These are phyloP conservation scores for Tricholoma hemisulphureum DNA, from an alignment of 768 basidiomycete species.

Conservation along the genomic window DNA sequence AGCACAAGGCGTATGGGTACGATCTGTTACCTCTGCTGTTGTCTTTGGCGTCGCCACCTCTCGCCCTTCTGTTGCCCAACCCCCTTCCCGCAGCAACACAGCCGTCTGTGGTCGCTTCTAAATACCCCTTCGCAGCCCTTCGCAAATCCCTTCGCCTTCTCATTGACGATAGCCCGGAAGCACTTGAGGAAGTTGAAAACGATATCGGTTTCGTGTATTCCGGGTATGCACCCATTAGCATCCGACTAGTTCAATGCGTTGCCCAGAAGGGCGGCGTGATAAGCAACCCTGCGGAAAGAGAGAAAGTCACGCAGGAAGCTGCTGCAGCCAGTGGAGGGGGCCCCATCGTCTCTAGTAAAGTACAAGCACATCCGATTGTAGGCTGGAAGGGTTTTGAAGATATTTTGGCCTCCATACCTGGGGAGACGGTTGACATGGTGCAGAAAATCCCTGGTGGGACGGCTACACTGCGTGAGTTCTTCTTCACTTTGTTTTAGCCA, in stretches of 20 bases:
- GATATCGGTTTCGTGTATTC: constrained; percentile 97
- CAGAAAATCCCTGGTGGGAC: constrained; percentile 40
- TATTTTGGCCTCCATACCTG: constrained; percentile 75
- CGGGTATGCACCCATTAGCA: constrained; percentile 91
- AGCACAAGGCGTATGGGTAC: constrained; percentile 71
- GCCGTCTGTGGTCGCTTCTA: constrained; percentile 40
- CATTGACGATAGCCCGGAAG: constrained; percentile 82
- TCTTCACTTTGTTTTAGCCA: constrained; percentile 2
- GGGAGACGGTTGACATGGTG: constrained; percentile 78
- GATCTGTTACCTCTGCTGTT: constrained; percentile 66
- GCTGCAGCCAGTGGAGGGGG: constrained; percentile 29
- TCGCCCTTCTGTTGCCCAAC: constrained; percentile 65
- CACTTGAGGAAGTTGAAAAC: constrained; percentile 79
- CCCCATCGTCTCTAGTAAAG: constrained; percentile 41
- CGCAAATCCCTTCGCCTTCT: constrained; percentile 88
- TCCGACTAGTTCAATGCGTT: constrained; percentile 89
- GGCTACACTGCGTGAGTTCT: constrained; percentile 32
- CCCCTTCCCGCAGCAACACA: constrained; percentile 58
- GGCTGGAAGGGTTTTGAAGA: constrained; percentile 99
- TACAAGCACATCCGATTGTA: constrained; percentile 86
- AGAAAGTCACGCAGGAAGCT: constrained; percentile 35
- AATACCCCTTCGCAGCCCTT: constrained; percentile 68
- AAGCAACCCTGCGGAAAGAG: constrained; percentile 71
- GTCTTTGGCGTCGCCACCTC: constrained; percentile 61
- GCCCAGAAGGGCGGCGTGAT: constrained; percentile 90